These are phyloP conservation scores for Prosopis cineraria DNA, from an alignment of 306 rosid genomes.

Conservation along the genomic window DNA sequence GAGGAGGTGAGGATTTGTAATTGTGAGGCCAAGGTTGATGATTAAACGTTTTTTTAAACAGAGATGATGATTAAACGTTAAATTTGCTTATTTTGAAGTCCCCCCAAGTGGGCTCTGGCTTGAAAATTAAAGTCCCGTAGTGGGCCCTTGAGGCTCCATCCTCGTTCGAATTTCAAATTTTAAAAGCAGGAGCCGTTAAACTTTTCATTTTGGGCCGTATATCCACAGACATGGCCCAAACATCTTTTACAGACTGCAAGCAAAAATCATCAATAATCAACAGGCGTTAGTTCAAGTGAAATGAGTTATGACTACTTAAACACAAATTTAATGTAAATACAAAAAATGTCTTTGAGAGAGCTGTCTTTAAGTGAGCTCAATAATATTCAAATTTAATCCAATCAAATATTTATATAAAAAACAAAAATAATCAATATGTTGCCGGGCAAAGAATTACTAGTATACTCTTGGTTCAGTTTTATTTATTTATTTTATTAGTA, in stretches of 20 bases:
- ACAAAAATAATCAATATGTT: too few species aligned
- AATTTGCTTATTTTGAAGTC: neutral
- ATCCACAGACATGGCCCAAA: neutral
- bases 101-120: neutral
- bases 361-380: too few species aligned
- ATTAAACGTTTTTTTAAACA: neutral
- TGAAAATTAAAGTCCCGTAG: neutral
- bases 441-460: neutral
- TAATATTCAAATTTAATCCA: too few species aligned
- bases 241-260: too few species aligned
- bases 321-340: too few species aligned
- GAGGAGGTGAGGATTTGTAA: neutral
- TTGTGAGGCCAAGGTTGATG: neutral
- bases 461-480: neutral
- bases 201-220: neutral
- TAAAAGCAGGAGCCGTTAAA: conserved; percentile 23
- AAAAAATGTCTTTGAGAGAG: too few species aligned
- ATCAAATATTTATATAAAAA: too few species aligned
- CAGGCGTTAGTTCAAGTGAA: too few species aligned
- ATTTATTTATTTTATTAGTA: too few species aligned
- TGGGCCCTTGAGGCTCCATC: conserved; percentile 29
- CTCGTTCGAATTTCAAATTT: conserved; percentile 30
- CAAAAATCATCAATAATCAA: too few species aligned
- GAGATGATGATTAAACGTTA: neutral
- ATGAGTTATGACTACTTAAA: too few species aligned